A percentile compares a stretch with the other conserved stretches of the same genome.
phyloP scores from a whole-genome alignment of 495 filamentous ascomycete species.

The Jackrogersella multiformis region DNA sequence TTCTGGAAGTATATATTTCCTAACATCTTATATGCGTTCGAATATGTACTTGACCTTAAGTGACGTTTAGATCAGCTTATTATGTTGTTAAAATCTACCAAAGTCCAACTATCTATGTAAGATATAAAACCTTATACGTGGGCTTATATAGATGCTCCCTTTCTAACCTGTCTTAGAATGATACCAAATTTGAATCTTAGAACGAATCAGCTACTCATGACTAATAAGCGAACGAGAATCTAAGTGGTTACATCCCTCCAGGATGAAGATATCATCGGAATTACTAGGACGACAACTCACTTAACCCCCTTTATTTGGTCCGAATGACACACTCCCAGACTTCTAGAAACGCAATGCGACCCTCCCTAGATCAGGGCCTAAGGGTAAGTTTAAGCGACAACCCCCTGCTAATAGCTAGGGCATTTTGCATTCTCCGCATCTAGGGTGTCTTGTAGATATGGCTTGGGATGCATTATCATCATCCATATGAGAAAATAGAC shows the following conservation, averaged over 20 bases:
- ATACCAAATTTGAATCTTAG: not conserved
- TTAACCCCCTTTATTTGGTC: not conserved
- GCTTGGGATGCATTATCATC: not conserved
- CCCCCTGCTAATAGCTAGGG: not conserved
- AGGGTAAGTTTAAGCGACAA: conserved; percentile 8
- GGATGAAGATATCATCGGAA: not conserved
- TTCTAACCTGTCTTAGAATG: not conserved
- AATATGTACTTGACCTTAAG: not conserved
- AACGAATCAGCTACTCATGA: conserved; percentile 1
- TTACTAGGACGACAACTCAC: not conserved
- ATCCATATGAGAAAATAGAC: not conserved
- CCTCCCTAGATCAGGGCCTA: conserved; percentile 1
- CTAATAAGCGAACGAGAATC: not conserved
- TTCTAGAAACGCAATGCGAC: conserved; percentile 21
- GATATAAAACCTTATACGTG: not conserved
- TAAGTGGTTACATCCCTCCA: not conserved
- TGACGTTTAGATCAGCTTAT: not conserved
- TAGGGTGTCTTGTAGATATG: not conserved
- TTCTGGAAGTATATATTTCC: not conserved
- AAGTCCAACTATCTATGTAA: not conserved
- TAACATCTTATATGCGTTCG: not conserved
- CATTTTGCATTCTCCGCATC: not conserved
- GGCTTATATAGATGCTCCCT: not conserved
- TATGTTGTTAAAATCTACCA: not conserved
- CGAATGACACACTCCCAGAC: not conserved